These are phyloP conservation scores for Linnemannia zychae DNA, from an alignment of 192 early-diverging fungal species.

Conservation along the genomic window DNA sequence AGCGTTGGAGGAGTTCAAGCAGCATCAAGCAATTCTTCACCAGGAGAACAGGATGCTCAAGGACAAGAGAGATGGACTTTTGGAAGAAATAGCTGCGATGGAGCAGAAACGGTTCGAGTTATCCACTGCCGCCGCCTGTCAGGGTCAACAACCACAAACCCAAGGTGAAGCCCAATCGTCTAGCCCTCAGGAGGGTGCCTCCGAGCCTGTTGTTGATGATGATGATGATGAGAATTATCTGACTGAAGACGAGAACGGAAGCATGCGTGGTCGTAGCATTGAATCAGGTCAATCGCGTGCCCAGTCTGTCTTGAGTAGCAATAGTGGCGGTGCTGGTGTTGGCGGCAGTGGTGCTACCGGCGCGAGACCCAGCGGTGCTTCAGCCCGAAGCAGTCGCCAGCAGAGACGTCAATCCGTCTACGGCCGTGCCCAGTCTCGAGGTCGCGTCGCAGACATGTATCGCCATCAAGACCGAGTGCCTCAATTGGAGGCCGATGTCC, in stretches of 20 bases:
- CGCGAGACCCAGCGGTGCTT: not conserved
- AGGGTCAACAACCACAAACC: not conserved
- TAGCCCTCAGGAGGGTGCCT: not conserved
- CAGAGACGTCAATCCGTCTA: not conserved
- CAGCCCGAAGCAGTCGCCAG: not conserved
- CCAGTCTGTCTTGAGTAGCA: not conserved
- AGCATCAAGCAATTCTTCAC: constrained; percentile 4
- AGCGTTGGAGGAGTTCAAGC: constrained; percentile 27
- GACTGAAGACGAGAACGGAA: not conserved
- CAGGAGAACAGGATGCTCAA: constrained; percentile 24
- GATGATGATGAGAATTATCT: not conserved
- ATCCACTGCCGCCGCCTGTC: not conserved
- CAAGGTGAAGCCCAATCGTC: not conserved
- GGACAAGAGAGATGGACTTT: not conserved
- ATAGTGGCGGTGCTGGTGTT: not conserved
- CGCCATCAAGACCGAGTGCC: constrained; percentile 16
- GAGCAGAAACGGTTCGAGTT: not conserved
- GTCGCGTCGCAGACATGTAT: not conserved
- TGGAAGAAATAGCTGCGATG: not conserved
- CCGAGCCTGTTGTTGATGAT: not conserved
- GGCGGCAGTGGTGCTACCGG: not conserved
- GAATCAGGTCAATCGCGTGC: not conserved
- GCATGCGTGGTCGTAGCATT: not conserved
- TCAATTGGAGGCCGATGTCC: constrained; percentile 39
- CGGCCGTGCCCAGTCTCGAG: not conserved